Evolutionary conservation across 257 asterid species (phyloP).

Genomic region (Solanum pinnatisectum): DNA sequence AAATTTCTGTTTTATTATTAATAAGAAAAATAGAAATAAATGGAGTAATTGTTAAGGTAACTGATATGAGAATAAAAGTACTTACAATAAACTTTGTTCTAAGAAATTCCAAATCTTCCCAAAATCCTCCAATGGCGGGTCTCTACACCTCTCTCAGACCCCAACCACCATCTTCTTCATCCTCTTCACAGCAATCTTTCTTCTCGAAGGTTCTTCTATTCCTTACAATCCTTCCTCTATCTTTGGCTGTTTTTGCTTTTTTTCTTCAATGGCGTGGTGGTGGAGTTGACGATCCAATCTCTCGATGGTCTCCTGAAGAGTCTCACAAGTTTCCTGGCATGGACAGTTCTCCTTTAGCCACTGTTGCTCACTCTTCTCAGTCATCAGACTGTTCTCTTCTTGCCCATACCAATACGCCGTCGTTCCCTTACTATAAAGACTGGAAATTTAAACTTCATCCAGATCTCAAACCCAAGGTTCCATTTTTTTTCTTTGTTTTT

Average conservation of each 20-base stretch:
- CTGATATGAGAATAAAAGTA: background rate
- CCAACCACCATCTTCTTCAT: constrained; percentile 26
- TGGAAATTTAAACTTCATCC: constrained; percentile 25
- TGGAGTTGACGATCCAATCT: constrained; percentile 36
- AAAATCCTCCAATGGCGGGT: constrained; percentile 30
- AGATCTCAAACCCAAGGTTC: constrained; percentile 47
- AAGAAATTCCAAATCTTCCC: background rate
- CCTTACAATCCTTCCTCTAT: constrained; percentile 29
- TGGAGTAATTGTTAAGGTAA: background rate
- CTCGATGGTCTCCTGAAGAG: constrained; percentile 38
- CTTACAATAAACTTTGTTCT: background rate
- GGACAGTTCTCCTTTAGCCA: constrained; percentile 27
- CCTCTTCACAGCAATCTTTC: constrained; percentile 13
- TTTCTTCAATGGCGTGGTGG: constrained; percentile 51
- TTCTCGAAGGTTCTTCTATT: constrained; percentile 27
- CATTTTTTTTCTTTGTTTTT: background rate
- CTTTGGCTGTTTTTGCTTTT: constrained; percentile 38
- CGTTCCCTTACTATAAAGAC: constrained; percentile 42
- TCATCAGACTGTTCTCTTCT: constrained; percentile 28
- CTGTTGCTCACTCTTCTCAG: constrained; percentile 8
- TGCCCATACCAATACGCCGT: constrained; percentile 5
- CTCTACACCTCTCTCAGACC: constrained; percentile 27
- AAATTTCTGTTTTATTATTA: background rate
- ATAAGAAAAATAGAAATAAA: background rate
- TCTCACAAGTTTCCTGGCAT: constrained; percentile 40